phyloP scores from a whole-genome alignment of 768 basidiomycete genomes.

The Glaciozyma antarctica region DNA sequence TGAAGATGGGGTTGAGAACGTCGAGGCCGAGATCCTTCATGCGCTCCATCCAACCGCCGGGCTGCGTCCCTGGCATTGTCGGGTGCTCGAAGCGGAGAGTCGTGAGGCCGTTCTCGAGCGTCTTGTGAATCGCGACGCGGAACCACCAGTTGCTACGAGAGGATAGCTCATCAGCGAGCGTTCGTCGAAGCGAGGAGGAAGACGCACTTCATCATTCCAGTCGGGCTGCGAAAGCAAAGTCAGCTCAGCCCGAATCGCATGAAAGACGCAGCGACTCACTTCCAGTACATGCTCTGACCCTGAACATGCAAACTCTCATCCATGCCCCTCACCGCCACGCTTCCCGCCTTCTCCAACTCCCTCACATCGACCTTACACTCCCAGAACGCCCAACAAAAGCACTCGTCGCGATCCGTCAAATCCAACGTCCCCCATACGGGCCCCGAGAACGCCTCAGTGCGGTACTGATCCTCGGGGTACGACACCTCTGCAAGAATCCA shows the following conservation, averaged over 20 bases:
- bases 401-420: conserved; percentile 46
- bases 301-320: conserved; percentile 50
- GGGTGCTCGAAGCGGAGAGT: conserved; percentile 53
- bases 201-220: conserved; percentile 51
- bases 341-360: conserved; percentile 40
- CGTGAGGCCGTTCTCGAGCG: conserved; percentile 25
- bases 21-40: conserved; percentile 47
- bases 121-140: conserved; percentile 46
- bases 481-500: conserved; percentile 47
- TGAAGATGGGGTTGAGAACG: conserved; percentile 44
- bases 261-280: conserved; percentile 10
- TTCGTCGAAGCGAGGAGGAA: background rate
- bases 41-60: conserved; percentile 58
- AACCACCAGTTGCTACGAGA: conserved; percentile 47
- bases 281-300: conserved; percentile 48
- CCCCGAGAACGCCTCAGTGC: conserved; percentile 39
- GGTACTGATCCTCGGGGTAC: conserved; percentile 50
- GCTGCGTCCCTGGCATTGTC: conserved; percentile 46
- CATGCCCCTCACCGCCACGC: conserved; percentile 49
- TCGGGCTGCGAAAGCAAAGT: conserved; percentile 47
- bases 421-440: conserved; percentile 49
- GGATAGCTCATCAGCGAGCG: background rate
- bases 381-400: conserved; percentile 58
- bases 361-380: conserved; percentile 41
- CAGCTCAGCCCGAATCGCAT: background rate